Evolutionary conservation across 2,329 filamentous ascomycete genomes (phyloP).

Genomic region (Trichoderma gracile): DNA sequence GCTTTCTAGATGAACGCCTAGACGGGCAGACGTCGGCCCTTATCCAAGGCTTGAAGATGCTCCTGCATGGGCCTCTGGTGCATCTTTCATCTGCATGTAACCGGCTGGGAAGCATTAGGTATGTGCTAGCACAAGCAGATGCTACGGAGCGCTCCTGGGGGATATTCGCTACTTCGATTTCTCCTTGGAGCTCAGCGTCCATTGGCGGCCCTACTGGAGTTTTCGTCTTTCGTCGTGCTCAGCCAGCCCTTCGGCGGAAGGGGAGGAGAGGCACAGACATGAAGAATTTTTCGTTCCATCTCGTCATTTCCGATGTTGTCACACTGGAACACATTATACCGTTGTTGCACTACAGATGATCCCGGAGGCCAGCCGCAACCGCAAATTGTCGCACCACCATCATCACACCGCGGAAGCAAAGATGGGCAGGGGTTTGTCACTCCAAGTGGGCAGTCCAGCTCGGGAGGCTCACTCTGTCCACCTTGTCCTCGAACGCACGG

Average conservation of each 20-base stretch:
- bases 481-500: slow-evolving; percentile 9
- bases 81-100: slow-evolving; percentile 22
- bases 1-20: slow-evolving; percentile 4
- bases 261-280: slow-evolving; percentile 1
- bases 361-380: slow-evolving; percentile 21
- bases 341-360: slow-evolving; percentile 8
- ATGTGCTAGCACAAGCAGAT: background rate
- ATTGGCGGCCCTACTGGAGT: background rate
- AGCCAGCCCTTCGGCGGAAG: slow-evolving; percentile 17
- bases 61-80: slow-evolving; percentile 14
- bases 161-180: background rate
- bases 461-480: slow-evolving; percentile 16
- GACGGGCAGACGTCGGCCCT: slow-evolving; percentile 22
- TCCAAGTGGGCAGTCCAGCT: slow-evolving; percentile 12
- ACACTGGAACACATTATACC: background rate
- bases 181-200: background rate
- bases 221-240: background rate
- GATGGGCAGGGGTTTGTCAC: background rate
- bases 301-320: slow-evolving; percentile 16
- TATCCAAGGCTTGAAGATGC: slow-evolving; percentile 9
- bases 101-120: slow-evolving; percentile 17
- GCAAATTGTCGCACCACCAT: slow-evolving; percentile 25
- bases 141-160: no score
- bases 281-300: background rate
- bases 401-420: slow-evolving; percentile 22